These are phyloP conservation scores for Penicillium sp. DNA, from an alignment of 2,329 filamentous ascomycete species.

Conservation along the genomic window DNA sequence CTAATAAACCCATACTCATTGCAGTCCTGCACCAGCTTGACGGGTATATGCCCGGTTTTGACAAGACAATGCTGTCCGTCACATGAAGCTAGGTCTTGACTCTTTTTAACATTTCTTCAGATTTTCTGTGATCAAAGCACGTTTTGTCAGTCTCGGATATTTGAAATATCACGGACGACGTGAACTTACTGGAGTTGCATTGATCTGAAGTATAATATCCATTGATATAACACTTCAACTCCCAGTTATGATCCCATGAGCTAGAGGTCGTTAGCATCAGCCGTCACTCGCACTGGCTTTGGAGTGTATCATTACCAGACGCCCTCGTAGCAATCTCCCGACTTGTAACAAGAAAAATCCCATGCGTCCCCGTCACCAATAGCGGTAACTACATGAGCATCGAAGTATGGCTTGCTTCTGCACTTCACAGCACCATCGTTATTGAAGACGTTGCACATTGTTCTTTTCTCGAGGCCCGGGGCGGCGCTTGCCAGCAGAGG, in stretches of 20 bases:
- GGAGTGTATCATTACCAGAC: not conserved
- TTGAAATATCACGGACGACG: too few species aligned
- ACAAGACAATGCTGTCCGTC: not conserved
- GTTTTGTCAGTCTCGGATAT: not conserved
- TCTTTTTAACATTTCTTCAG: not conserved
- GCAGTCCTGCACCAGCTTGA: too few species aligned
- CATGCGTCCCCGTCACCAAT: conserved; percentile 1
- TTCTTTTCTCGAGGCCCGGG: not conserved
- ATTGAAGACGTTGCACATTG: conserved; percentile 2
- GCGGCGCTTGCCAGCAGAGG: not conserved
- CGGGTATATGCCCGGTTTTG: too few species aligned
- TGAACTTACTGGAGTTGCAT: not conserved
- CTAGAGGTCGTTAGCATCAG: not conserved
- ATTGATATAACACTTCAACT: conserved; percentile 9
- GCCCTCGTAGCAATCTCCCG: conserved; percentile 1
- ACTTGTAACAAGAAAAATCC: conserved; percentile 7
- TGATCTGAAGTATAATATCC: conserved; percentile 7
- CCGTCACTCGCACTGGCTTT: not conserved
- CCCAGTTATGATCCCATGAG: conserved; percentile 1
- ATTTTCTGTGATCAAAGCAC: not conserved
- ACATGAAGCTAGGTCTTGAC: too few species aligned
- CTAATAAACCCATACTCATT: not conserved
- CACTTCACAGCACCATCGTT: conserved; percentile 4
- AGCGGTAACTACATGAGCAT: not conserved
- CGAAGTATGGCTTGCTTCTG: conserved; percentile 1